Evolutionary conservation across 1,139 yeast species (phyloP), one percentile per base, ranked within the genome.

Genomic region (Keqinozyma sinolaborantium): DNA sequence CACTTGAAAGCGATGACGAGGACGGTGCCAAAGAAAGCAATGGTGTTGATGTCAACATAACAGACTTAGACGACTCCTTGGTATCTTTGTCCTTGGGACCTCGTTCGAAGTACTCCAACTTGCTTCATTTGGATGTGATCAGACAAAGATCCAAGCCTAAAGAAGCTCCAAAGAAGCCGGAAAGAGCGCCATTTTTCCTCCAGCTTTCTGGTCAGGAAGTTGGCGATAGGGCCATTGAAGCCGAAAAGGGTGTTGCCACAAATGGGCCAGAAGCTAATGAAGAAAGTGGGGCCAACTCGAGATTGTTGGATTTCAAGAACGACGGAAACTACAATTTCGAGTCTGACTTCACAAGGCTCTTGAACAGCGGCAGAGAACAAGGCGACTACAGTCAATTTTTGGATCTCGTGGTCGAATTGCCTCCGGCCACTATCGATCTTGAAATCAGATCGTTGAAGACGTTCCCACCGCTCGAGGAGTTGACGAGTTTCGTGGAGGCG

Each of bases 141-240:
- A 86, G 79, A 49, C 78, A 76, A 53, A 76, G 97, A 48, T 88
- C 88, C 51, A 92, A 86, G 57, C 97, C 98, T 7, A 80, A 68
- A 38, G 97, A 87, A 50, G 83, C 94, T 0, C 86, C 94, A 16
- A 85, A 85, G 64, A 87, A 82, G 44, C 90, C 97, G 2, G 84
- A 83, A 44, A 74, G 78, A 40, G 78, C 88, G 1, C 97, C 98
- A 7, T 94, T 94, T 60, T 77, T 77, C 58, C 64, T 94, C 39
- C 76, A 79, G 30, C 60, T 82, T 21, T 55, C 75, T 3, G 88
- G 87, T 25, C 77, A 72, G 32, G 66, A 70, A 14, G 83, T 79
- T 32, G 88, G 90, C 35, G 87, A 81, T 53, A 71, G 77, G 24
- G 87, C 88, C 1, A 60, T 73, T 30, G 79, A 64, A 16, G 78